Evolutionary conservation across 176 grass and related monocot species (phyloP), one percentile per base, ranked within the genome.

Genomic region (Musa acuminata): DNA sequence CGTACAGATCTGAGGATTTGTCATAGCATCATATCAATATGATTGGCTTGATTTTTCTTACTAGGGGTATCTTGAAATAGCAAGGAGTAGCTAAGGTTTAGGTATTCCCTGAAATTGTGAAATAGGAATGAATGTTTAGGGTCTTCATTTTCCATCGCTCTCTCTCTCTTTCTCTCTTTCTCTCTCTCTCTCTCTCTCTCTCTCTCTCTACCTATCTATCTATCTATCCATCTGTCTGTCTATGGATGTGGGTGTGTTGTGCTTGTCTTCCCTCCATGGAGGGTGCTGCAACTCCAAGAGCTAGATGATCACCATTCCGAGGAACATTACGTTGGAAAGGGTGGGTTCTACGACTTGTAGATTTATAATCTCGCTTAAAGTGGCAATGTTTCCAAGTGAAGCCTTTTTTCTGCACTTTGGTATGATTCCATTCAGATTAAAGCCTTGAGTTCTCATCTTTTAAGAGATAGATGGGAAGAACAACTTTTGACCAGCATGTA

Each of bases 371-470:
- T 55, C 9, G 53, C 14, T 57, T 74, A 24, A 27, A 19, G 13
- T 55, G 52, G 14, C 72, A 74, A 74, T 55, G 13, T 29, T 74
- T 54, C 52, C 72, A 74, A 64, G 16, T 52, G 60, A 52, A 65
- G 19, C 58, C 2, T 77, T 65, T 27, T 64, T 51, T 60, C 58
- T 51, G 16, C 20, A 5, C 48, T 29, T 51, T 64, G 16, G 25
- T 8, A 76, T 76, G 43, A 76, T 60, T 75, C 53, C 54, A 24
- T 76, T 35, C 74, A 64, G 74, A 76, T 76, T 76, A 76, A 76
- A 64, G 74, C 57, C 12, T 9, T 12, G 50, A 17, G 10, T 77
- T 76, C 43, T 76, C 58, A 64, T 64, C 59, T 77, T 51, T 29
- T 16, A 60, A 53, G 25, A 59, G 14, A 59, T 51, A 7, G 29